Conservation (phyloP, 257 asterid species). For the Craterostigma plantagineum region DNA sequence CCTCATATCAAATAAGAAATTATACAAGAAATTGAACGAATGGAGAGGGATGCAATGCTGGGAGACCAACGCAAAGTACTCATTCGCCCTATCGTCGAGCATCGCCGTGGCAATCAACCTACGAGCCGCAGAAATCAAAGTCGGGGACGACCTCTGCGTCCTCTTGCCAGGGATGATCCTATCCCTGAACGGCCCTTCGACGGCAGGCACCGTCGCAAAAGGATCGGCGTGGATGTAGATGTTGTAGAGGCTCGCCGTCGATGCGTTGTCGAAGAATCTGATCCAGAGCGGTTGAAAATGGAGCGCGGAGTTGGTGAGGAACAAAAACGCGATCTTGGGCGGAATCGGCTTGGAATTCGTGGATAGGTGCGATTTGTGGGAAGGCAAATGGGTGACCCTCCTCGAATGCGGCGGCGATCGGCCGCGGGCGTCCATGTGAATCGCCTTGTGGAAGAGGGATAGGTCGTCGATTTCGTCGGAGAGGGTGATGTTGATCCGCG, state of each 20-base stretch:
- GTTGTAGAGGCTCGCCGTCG: conserved; percentile 24
- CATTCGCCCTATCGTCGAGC: conserved; percentile 44
- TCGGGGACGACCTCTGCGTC: conserved; percentile 65
- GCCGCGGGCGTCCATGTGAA: conserved; percentile 21
- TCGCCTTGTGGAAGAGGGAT: conserved; percentile 54
- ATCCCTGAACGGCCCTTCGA: conserved; percentile 29
- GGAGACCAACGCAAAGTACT: conserved; percentile 40
- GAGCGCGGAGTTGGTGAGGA: conserved; percentile 48
- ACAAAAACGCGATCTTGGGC: conserved; percentile 51
- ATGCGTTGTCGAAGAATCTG: conserved; percentile 23
- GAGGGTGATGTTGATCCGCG: conserved; percentile 24
- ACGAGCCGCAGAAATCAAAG: conserved; percentile 57
- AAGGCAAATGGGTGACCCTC: conserved; percentile 20
- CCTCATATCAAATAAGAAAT: conserved; percentile 25
- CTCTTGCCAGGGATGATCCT: conserved; percentile 32
- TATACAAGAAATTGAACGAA: conserved; percentile 36
- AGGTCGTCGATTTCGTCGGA: conserved; percentile 59
- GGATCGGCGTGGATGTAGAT: conserved; percentile 65
- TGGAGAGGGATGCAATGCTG: conserved; percentile 62
- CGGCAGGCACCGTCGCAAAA: conserved; percentile 15
- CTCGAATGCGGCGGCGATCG: conserved; percentile 8
- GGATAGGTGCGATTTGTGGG: conserved; percentile 41
- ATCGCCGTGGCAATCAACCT: conserved; percentile 56
- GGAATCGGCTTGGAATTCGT: conserved; percentile 30
- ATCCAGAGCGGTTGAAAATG: conserved; percentile 48